Percentiles rank a stretch among this genome's conserved stretches.
Conservation (phyloP, 2,329 filamentous ascomycete species). For the Cladosporium velox region DNA sequence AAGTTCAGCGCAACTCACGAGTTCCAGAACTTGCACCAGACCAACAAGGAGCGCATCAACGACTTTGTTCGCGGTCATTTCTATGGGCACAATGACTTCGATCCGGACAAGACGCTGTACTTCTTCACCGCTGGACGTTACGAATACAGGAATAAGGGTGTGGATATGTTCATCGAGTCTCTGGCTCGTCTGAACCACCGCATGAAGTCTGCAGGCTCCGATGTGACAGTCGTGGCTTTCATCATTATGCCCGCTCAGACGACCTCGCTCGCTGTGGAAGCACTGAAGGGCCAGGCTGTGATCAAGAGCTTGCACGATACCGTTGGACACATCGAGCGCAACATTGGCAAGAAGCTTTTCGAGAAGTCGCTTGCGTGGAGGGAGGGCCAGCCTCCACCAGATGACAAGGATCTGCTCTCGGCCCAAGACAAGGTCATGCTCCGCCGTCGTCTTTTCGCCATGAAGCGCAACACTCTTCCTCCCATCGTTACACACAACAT, state of each 20-base stretch:
- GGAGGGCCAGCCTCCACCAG: constrained; percentile 87
- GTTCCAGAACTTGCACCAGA: constrained; percentile 96
- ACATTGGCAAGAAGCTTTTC: constrained; percentile 90
- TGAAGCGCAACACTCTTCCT: constrained; percentile 88
- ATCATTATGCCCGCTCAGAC: constrained; percentile 99
- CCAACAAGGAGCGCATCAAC: constrained; percentile 96
- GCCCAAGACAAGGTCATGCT: constrained; percentile 90
- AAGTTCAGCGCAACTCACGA: constrained; percentile 99
- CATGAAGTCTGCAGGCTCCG: constrained; percentile 80
- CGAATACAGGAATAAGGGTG: constrained; percentile 97
- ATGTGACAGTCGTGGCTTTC: constrained; percentile 93
- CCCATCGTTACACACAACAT: constrained; percentile 99
- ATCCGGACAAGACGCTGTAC: constrained; percentile 94
- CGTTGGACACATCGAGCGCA: constrained; percentile 86
- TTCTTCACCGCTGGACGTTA: constrained; percentile 97
- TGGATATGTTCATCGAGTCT: constrained; percentile 99
- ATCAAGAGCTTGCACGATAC: constrained; percentile 96
- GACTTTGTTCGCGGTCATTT: constrained; percentile 98
- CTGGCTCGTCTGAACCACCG: constrained; percentile 91
- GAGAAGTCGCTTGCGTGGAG: constrained; percentile 94
- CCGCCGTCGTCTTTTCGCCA: constrained; percentile 87
- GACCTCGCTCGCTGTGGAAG: constrained; percentile 89
- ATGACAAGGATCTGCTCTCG: constrained; percentile 94
- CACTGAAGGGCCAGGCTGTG: constrained; percentile 93
- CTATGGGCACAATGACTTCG: constrained; percentile 97